Conservation (phyloP, 2,329 filamentous ascomycete genomes). For the Cadophora malorum region DNA sequence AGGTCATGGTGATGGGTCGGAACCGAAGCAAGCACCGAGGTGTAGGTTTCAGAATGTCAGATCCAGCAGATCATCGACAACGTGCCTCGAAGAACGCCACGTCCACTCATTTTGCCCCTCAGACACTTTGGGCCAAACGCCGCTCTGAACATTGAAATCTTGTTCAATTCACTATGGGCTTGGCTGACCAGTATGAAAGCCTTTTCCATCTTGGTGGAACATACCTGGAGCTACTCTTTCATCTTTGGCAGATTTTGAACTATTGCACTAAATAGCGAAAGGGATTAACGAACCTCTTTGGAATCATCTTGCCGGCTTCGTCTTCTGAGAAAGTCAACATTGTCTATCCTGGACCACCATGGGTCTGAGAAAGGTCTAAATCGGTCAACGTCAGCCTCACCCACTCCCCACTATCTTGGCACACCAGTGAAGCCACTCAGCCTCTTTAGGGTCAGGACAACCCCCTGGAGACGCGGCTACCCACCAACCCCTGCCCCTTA, state of each 20-base stretch:
- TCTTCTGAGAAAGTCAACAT: slow-evolving; percentile 3
- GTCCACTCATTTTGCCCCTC: not conserved
- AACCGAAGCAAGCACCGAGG: not conserved
- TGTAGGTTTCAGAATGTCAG: slow-evolving; percentile 13
- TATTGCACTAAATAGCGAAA: no score
- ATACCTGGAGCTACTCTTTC: no score
- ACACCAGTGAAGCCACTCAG: slow-evolving; percentile 12
- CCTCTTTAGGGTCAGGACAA: not conserved
- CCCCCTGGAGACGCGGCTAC: not conserved
- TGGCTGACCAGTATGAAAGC: not conserved
- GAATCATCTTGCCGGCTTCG: not conserved
- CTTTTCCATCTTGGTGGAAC: not conserved
- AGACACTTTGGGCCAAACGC: slow-evolving; percentile 20
- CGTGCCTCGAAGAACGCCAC: not conserved
- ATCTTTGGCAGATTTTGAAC: not conserved
- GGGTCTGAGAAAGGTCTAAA: not conserved
- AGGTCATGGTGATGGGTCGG: not conserved
- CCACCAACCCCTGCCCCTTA: not conserved
- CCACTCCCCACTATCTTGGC: slow-evolving; percentile 24
- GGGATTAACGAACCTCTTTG: no score
- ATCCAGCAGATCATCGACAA: slow-evolving; percentile 2
- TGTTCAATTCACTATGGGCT: not conserved
- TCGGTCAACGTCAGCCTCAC: slow-evolving; percentile 30
- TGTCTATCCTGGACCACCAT: not conserved
- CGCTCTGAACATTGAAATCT: slow-evolving; percentile 16